Evolutionary conservation across 2,329 filamentous ascomycete species (phyloP), one percentile per base, ranked within the genome.

Genomic region (Diaporthe citrichinensis): DNA sequence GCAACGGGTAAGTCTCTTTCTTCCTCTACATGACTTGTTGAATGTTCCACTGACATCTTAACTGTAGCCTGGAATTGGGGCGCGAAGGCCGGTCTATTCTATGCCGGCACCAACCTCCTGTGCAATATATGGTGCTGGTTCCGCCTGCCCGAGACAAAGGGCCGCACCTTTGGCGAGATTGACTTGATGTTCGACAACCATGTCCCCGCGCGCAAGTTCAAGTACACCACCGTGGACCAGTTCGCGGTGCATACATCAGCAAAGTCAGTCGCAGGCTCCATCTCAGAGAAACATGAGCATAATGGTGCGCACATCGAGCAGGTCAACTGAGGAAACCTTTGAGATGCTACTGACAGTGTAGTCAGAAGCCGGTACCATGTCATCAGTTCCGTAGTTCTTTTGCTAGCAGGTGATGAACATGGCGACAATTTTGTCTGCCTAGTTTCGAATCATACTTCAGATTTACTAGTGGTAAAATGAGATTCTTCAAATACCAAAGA

Each of bases 41-140:
- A 41, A n/a, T 36, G 14, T 15, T 36, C 23, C 6, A 68, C 74
- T 68, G 12, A 73, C 59, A 46, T 6, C 1, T 23, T 23, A 34
- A 4, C 23, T 28, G 1, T 23, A 80, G 79, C 72, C 57, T 82
- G 80, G 81, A 79, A 82, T 71, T 82, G 81, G 81, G 80, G 80
- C 17, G 81, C 80, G 7, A 81, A 81, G 74, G 76, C 80, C 3
- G 80, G 78, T 28, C 78, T 82, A 49, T 81, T 82, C 71, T 81
- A 80, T 62, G 80, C 80, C 51, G 80, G 81, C 10, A 79, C 80
- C 23, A 80, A 80, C n/a, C 73, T 79, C 1, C 74, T 81, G 9
- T 82, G 81, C 73, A 79, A 82, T 9, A 76, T 80, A 34, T 82
- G 79, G 77, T 80, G 80, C 25, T 81, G 79, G 77, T 83, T 82